phyloP scores from a whole-genome alignment of 768 basidiomycete species.

The Scleroderma bovista region DNA sequence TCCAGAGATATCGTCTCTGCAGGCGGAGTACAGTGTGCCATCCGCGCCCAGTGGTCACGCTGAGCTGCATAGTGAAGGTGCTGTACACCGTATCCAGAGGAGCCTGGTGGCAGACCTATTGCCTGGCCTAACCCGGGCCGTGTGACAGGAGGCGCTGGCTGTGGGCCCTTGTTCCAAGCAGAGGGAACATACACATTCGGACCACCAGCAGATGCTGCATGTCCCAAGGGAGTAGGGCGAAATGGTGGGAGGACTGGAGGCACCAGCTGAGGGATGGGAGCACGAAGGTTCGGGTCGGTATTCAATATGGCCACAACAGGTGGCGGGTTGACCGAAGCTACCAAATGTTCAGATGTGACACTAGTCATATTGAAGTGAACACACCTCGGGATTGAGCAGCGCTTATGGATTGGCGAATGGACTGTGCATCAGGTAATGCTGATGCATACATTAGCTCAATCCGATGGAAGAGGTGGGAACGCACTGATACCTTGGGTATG shows the following conservation, averaged over 20 bases:
- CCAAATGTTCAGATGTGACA: background rate
- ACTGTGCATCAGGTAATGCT: background rate
- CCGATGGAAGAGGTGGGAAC: background rate
- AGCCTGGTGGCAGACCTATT: background rate
- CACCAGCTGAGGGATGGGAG: too few species aligned
- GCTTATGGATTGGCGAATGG: background rate
- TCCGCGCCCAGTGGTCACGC: background rate
- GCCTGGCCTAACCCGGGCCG: background rate
- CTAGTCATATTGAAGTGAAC: background rate
- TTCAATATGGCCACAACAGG: background rate
- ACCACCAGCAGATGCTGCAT: background rate
- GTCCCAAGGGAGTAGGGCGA: too few species aligned
- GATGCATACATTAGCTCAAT: background rate
- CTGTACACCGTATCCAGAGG: constrained; percentile 1
- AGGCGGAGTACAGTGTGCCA: background rate
- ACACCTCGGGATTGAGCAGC: background rate
- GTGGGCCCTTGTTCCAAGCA: background rate
- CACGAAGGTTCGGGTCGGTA: background rate
- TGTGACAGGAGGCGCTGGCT: background rate
- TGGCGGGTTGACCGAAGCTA: background rate
- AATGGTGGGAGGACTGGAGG: background rate
- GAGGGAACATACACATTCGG: background rate
- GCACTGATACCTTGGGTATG: too few species aligned
- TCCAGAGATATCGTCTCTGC: constrained; percentile 2
- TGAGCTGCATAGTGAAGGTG: background rate